Conservation (phyloP, 768 basidiomycete genomes). For the Pulveroboletus sp. region DNA sequence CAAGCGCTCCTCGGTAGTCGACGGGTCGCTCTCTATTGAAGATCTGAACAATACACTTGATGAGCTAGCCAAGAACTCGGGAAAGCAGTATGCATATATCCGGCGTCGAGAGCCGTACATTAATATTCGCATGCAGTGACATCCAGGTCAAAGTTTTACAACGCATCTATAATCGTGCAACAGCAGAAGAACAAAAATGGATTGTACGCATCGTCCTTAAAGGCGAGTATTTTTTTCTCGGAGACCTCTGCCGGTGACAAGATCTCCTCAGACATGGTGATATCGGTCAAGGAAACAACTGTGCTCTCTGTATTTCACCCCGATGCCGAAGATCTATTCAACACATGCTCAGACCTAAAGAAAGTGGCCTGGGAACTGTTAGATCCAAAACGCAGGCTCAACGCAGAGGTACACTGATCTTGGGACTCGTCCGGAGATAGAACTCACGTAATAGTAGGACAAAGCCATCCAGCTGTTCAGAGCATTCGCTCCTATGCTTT, state of each 20-base stretch:
- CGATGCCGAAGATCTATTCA: conserved; percentile 91
- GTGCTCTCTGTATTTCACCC: conserved; percentile 91
- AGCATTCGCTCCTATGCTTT: conserved; percentile 93
- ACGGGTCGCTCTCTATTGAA: conserved; percentile 74
- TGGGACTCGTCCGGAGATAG: too few species aligned
- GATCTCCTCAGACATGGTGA: conserved; percentile 68
- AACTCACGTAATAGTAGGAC: conserved; percentile 50
- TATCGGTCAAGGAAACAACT: conserved; percentile 92
- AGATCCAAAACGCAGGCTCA: conserved; percentile 67
- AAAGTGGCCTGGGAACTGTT: conserved; percentile 88
- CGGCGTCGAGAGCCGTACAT: neutral
- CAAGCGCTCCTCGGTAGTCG: conserved; percentile 77
- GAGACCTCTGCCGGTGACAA: neutral
- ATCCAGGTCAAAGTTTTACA: conserved; percentile 73
- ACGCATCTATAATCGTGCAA: conserved; percentile 73
- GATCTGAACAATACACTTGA: conserved; percentile 83
- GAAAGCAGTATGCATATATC: conserved; percentile 59
- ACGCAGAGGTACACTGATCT: conserved; percentile 45
- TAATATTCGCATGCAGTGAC: conserved; percentile 48
- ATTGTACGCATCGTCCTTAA: conserved; percentile 94
- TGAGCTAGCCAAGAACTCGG: conserved; percentile 65
- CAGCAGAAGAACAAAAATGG: conserved; percentile 91
- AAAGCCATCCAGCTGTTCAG: conserved; percentile 80
- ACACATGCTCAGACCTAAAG: conserved; percentile 95
- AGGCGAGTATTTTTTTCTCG: conserved; percentile 44